Conservation (phyloP, 768 basidiomycete species). For the Termitomyces sp. region DNA sequence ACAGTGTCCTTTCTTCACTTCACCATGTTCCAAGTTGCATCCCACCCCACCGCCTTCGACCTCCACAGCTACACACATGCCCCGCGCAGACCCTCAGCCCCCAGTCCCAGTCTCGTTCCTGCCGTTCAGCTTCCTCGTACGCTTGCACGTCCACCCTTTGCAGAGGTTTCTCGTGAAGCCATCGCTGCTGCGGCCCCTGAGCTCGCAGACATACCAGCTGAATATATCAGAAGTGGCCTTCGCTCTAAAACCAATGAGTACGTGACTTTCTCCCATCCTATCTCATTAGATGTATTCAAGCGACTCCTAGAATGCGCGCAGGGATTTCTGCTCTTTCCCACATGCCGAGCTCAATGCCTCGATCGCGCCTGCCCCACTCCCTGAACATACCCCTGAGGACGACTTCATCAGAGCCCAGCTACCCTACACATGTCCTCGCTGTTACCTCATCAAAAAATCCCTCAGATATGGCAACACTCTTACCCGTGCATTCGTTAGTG, state of each 20-base stretch:
- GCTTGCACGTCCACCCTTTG: conserved; percentile 55
- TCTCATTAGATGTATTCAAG: conserved; percentile 9
- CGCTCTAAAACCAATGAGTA: conserved; percentile 37
- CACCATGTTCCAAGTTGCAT: conserved; percentile 43
- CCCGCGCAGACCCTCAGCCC: conserved; percentile 18
- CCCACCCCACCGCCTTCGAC: conserved; percentile 35
- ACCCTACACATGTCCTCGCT: conserved; percentile 54
- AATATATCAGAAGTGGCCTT: conserved; percentile 66
- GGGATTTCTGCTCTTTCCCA: conserved; percentile 49
- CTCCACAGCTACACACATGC: conserved; percentile 30
- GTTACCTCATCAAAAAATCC: conserved; percentile 41
- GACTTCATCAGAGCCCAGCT: conserved; percentile 23
- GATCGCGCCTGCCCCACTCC: conserved; percentile 53
- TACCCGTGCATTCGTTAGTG: conserved; percentile 59
- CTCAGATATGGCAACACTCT: conserved; percentile 39
- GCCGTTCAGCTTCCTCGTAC: conserved; percentile 66
- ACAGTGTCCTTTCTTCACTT: conserved; percentile 1
- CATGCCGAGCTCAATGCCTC: conserved; percentile 60
- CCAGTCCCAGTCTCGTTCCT: conserved; percentile 16
- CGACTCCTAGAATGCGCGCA: conserved; percentile 41
- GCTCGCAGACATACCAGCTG: conserved; percentile 54
- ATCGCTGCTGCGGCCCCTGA: conserved; percentile 64
- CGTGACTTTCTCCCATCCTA: conserved; percentile 18
- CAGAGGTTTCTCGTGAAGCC: conserved; percentile 51
- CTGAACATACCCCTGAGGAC: conserved; percentile 42